A percentile compares a stretch with the other conserved stretches of the same genome.
Evolutionary conservation across 108 stramenopile species (phyloP).

Genomic region (Cyclotella sp.): DNA sequence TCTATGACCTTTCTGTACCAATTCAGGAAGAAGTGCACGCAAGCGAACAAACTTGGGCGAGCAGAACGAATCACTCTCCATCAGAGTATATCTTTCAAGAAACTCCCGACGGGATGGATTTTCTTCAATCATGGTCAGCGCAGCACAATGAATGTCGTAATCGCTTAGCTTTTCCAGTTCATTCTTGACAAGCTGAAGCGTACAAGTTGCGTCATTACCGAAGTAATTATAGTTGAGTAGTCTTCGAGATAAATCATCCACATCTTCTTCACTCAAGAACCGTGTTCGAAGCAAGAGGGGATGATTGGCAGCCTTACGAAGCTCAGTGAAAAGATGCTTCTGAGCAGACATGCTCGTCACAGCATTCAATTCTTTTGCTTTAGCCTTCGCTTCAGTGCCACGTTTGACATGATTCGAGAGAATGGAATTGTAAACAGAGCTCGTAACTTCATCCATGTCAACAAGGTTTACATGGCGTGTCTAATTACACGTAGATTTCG

Average conservation of each 20-base stretch:
- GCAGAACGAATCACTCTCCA: constrained; percentile 69
- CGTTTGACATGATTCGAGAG: constrained; percentile 41
- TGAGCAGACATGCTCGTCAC: constrained; percentile 37
- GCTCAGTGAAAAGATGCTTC: constrained; percentile 92
- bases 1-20: constrained; percentile 67
- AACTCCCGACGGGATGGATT: constrained; percentile 55
- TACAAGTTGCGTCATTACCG: constrained; percentile 76
- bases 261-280: constrained; percentile 60
- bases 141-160: constrained; percentile 84
- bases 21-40: constrained; percentile 56
- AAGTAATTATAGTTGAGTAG: constrained; percentile 77
- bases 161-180: constrained; percentile 87
- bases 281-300: constrained; percentile 88
- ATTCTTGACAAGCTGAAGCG: constrained; percentile 67
- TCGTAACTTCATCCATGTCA: constrained; percentile 41
- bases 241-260: constrained; percentile 56
- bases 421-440: constrained; percentile 40
- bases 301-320: constrained; percentile 97
- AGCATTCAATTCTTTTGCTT: background rate
- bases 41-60: constrained; percentile 82
- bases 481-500: constrained; percentile 7
- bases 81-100: constrained; percentile 62
- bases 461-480: constrained; percentile 48
- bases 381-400: constrained; percentile 22
- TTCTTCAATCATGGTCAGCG: constrained; percentile 74